A percentile compares a stretch with the other conserved stretches of the same genome.
These are phyloP conservation scores for Tylopilus sp. DNA, from an alignment of 1,284 basidiomycete species.

Conservation along the genomic window DNA sequence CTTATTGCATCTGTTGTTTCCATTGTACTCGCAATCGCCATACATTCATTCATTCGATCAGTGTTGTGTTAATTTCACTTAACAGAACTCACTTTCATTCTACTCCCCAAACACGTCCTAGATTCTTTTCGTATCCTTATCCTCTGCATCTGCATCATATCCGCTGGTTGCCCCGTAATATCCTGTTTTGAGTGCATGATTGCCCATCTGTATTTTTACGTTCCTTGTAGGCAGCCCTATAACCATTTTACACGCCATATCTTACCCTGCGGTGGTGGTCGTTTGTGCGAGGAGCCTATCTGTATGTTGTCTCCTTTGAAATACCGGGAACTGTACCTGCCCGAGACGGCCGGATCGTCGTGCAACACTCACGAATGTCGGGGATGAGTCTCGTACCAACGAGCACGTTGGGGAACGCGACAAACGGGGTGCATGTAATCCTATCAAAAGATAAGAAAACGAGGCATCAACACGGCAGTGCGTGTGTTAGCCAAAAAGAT, in stretches of 20 bases:
- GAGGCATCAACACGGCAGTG: neutral
- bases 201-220: constrained; percentile 23
- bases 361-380: constrained; percentile 32
- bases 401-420: constrained; percentile 33
- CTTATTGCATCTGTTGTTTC: constrained; percentile 10
- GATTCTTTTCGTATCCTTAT: constrained; percentile 14
- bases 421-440: constrained; percentile 29
- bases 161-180: constrained; percentile 7
- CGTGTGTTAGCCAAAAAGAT: neutral
- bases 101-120: constrained; percentile 1
- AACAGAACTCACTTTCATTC: constrained; percentile 8
- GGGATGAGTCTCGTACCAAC: constrained; percentile 34
- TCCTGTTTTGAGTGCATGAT: neutral
- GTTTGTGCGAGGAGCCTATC: constrained; percentile 11
- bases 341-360: constrained; percentile 11
- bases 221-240: constrained; percentile 1
- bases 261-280: constrained; percentile 5
- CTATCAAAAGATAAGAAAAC: constrained; percentile 4
- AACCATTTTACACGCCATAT: neutral
- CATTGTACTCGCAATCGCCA: neutral
- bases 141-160: constrained; percentile 6
- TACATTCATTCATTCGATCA: constrained; percentile 5
- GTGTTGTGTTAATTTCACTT: constrained; percentile 17
- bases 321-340: constrained; percentile 16
- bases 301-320: constrained; percentile 13